Evolutionary conservation across 2,329 filamentous ascomycete species (phyloP), one percentile per base, ranked within the genome.

Genomic region (Scopulariopsis brevicaulis): DNA sequence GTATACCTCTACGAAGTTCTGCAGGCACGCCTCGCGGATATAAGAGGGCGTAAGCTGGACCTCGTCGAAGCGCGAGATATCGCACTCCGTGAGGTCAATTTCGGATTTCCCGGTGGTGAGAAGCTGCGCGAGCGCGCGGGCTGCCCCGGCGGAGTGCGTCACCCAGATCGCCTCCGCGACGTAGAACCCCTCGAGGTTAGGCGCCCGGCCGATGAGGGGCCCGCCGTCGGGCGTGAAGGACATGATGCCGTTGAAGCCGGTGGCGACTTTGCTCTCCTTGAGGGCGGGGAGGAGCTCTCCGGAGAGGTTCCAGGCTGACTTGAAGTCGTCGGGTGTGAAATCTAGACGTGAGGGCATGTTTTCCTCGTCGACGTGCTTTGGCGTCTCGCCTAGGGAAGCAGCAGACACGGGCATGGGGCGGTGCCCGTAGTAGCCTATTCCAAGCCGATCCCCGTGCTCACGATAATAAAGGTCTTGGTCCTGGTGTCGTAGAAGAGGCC

Each of bases 151-250:
- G 0, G 82, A 85, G 62, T 86, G 83, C 20, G 83, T 86, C 1
- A 85, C 83, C 83, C 83, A 86, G 0, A 86, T 81, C 5, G 83
- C 83, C 63, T 86, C 83, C 0, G 83, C 83, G 1, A 86, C 80
- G 62, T 76, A 85, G 68, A 86, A 85, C 14, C 80, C 80, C 53
- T 84, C 79, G 0, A 86, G 67, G 15, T 74, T 75, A 7, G 83
- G 81, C 0, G 80, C 73, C 63, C 79, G 75, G 2, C 83, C 83
- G 1, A 86, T 72, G 0, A 86, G 72, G 0, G 83, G 79, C 0
- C 80, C 81, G 1, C 83, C 82, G 56, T 86, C 83, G 0, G 83
- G 83, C 0, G 83, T 86, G 64, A 86, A 86, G 0, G 83, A 86
- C 67, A 86, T 82, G 63, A 86, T 76, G 2, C 83, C 83, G 63